phyloP scores from a whole-genome alignment of 1,139 yeast genomes.

The Scheffersomyces stambukii region DNA sequence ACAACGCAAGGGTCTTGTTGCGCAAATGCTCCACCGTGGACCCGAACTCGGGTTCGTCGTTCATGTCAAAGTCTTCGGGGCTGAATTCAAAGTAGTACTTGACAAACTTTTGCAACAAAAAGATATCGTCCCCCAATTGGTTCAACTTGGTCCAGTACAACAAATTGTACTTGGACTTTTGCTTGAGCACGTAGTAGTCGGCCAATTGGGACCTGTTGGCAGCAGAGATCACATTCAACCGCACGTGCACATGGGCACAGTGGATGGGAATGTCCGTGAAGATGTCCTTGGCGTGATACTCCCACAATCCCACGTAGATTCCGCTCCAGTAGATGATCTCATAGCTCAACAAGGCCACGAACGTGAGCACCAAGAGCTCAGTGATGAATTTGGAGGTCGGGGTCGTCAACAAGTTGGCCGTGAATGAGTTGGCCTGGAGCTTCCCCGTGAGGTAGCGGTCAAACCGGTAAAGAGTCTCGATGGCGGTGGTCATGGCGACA shows the following conservation, averaged over 20 bases:
- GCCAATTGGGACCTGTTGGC: constrained; percentile 16
- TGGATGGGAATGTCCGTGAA: constrained; percentile 70
- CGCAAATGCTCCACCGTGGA: constrained; percentile 63
- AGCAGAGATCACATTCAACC: constrained; percentile 38
- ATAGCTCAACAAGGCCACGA: constrained; percentile 34
- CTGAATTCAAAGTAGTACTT: constrained; percentile 72
- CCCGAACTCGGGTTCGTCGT: constrained; percentile 63
- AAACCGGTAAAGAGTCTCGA: constrained; percentile 10
- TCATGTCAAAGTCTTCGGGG: constrained; percentile 67
- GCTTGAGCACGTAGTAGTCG: constrained; percentile 26
- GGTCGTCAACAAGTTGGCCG: constrained; percentile 25
- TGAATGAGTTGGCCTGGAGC: constrained; percentile 19
- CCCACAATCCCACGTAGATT: constrained; percentile 48
- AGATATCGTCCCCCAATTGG: constrained; percentile 16
- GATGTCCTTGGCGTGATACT: constrained; percentile 60
- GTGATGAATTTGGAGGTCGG: constrained; percentile 38
- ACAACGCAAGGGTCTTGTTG: constrained; percentile 45
- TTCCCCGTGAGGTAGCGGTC: constrained; percentile 10
- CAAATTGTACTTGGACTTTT: constrained; percentile 23
- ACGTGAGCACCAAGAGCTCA: constrained; percentile 31
- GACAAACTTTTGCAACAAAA: constrained; percentile 34
- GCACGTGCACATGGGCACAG: constrained; percentile 67
- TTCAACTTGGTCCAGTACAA: constrained; percentile 28
- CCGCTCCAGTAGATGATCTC: constrained; percentile 48
- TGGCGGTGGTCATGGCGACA: too few relatives aligned